These are phyloP conservation scores for Tolypocladium sp. DNA, from an alignment of 2,329 filamentous ascomycete species.

Conservation along the genomic window DNA sequence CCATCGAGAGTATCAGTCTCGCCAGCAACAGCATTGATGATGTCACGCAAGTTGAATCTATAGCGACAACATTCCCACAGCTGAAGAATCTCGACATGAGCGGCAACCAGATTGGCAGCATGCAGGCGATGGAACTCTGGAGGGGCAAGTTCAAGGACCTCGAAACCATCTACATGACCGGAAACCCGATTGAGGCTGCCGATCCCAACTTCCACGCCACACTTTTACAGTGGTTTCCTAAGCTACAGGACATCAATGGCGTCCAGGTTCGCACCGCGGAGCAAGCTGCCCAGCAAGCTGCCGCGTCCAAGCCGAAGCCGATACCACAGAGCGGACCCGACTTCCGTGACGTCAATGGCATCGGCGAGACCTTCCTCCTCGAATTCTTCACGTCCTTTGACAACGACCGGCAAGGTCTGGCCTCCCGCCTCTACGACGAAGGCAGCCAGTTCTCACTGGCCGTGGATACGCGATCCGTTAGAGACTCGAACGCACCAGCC, in stretches of 20 bases:
- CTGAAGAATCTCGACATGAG: conserved; percentile 85
- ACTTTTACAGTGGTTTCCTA: conserved; percentile 74
- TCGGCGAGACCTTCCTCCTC: conserved; percentile 67
- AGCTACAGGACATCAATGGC: conserved; percentile 67
- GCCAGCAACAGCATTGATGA: conserved; percentile 70
- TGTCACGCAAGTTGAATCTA: conserved; percentile 60
- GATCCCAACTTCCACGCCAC: conserved; percentile 55
- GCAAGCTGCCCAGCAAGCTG: conserved; percentile 49
- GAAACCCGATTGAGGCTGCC: conserved; percentile 61
- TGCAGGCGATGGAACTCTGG: conserved; percentile 65
- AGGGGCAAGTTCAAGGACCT: conserved; percentile 68
- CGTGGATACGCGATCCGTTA: conserved; percentile 54
- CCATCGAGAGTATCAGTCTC: conserved; percentile 74
- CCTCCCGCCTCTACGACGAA: conserved; percentile 64
- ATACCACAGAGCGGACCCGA: conserved; percentile 55
- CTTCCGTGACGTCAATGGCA: conserved; percentile 64
- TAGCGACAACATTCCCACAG: conserved; percentile 74
- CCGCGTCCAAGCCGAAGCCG: conserved; percentile 42
- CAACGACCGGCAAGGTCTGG: conserved; percentile 54
- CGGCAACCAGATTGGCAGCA: conserved; percentile 64
- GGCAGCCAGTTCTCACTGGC: conserved; percentile 67
- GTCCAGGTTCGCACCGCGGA: conserved; percentile 64
- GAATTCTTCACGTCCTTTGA: conserved; percentile 71
- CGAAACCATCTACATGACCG: conserved; percentile 69
- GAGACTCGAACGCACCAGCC: conserved; percentile 30